These are phyloP conservation scores for Rosa rugosa DNA, from an alignment of 306 rosid genomes.

Conservation along the genomic window DNA sequence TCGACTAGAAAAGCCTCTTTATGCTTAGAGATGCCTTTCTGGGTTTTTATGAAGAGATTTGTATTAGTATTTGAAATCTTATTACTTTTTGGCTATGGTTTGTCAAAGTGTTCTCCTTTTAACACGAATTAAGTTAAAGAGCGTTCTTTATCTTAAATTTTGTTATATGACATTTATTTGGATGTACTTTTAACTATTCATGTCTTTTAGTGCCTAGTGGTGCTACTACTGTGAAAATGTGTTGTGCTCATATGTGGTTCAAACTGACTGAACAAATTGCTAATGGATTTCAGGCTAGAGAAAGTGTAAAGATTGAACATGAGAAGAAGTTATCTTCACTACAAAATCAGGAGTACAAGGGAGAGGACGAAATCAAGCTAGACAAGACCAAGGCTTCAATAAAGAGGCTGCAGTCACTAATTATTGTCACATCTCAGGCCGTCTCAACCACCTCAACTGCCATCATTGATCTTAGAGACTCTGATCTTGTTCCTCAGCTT, in stretches of 20 bases:
- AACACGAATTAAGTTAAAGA: background rate
- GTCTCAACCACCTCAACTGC: slow-evolving; percentile 92
- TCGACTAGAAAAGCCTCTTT: background rate
- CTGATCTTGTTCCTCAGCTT: slow-evolving; percentile 96
- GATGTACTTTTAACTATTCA: background rate
- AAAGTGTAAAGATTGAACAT: slow-evolving; percentile 89
- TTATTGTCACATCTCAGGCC: slow-evolving; percentile 91
- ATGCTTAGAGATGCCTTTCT: background rate
- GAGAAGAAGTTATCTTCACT: slow-evolving; percentile 75
- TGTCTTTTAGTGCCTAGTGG: background rate
- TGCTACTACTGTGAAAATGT: background rate
- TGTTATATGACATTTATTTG: background rate
- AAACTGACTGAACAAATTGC: slow-evolving; percentile 35
- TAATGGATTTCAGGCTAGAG: slow-evolving; percentile 65
- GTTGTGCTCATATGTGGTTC: slow-evolving; percentile 36
- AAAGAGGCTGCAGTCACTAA: slow-evolving; percentile 79
- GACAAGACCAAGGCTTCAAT: slow-evolving; percentile 90
- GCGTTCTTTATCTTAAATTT: background rate
- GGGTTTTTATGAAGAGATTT: background rate
- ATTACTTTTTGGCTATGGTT: background rate
- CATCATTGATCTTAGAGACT: slow-evolving; percentile 71
- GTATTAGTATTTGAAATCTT: background rate
- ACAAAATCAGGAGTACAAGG: slow-evolving; percentile 92
- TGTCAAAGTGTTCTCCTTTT: background rate
- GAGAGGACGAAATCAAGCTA: slow-evolving; percentile 82